Percentiles rank a stretch among this genome's conserved stretches.
Evolutionary conservation across 2,329 filamentous ascomycete genomes (phyloP).

Genomic region (Fusarium sp.): DNA sequence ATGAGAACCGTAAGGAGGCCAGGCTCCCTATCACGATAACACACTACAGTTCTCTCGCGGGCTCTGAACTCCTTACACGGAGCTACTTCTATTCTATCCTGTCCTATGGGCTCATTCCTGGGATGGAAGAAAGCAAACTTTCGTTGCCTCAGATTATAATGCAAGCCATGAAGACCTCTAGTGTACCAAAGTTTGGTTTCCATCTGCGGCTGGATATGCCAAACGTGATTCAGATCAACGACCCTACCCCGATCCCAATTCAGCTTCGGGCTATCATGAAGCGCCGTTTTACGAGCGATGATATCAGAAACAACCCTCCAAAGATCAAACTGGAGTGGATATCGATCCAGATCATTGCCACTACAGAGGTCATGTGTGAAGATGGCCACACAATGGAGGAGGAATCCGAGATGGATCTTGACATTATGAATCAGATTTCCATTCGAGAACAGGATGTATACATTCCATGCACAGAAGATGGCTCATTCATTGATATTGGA

Average conservation of each 20-base stretch:
- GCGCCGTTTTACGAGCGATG: conserved; percentile 17
- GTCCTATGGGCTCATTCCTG: conserved; percentile 48
- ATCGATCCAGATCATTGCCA: neutral
- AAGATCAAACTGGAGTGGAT: conserved; percentile 28
- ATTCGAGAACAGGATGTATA: neutral
- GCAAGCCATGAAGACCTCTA: conserved; percentile 48
- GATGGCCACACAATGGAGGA: conserved; percentile 2
- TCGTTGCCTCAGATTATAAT: conserved; percentile 49
- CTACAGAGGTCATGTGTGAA: conserved; percentile 16
- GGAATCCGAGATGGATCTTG: conserved; percentile 5
- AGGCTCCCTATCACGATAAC: conserved; percentile 40
- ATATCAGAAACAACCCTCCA: conserved; percentile 22
- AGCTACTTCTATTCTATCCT: neutral
- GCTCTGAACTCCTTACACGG: conserved; percentile 17
- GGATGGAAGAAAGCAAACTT: conserved; percentile 45
- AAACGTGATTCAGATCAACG: conserved; percentile 45
- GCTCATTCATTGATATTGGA: conserved; percentile 13
- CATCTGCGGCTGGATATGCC: conserved; percentile 45
- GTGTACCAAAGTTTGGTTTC: conserved; percentile 48
- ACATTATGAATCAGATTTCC: neutral
- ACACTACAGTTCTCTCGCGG: conserved; percentile 17
- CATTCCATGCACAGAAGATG: conserved; percentile 9
- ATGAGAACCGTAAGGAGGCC: conserved; percentile 12
- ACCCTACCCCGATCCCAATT: conserved; percentile 39
- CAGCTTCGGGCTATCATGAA: conserved; percentile 29